Evolutionary conservation across 1,284 basidiomycete species (phyloP), one percentile per base, ranked within the genome.

Genomic region (Serendipita sp.): DNA sequence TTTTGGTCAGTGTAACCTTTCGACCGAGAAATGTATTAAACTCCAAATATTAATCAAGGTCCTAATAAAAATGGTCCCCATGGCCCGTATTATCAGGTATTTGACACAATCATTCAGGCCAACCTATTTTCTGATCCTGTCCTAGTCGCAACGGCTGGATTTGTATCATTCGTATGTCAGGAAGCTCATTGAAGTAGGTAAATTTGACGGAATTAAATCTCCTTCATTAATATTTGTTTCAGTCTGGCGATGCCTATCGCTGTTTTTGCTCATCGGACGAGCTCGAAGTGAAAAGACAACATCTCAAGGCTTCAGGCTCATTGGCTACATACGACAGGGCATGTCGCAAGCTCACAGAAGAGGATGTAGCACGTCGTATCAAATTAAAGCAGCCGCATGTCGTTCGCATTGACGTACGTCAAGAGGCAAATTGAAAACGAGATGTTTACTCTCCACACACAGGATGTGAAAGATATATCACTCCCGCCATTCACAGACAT

Each of bases 181-280:
- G 58, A 83, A 81, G 67, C 81, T 99, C 0, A 75, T 97, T 47
- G 81, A 88, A 62, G 91, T 91, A 67, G 62, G 77, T 67, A 69
- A 32, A 17, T 43, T 13, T 30, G 17, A 15, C 41, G 26, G 55
- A 13, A 47, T 60, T 32, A n/a, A 12, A 17, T 42, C 34, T 61
- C n/a, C 30, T 60, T 26, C 15, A 26, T 32, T 41, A 41, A 41
- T 13, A 22, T 13, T 41, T 41, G 43, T 30, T 32, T 45, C 65
- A 93, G 91, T 80, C 81, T 17, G 90, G 88, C 0, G 82, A 89
- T 64, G 96, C 95, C 1, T 99, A 99, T 72, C 84, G 91, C 29
- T 98, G 96, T 72, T 99, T 99, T 75, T 96, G 94, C 71, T 81
- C 85, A 0, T 76, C 82, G 0, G 82, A 88, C 64, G 80, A 81